These are phyloP conservation scores for Fusarium nygamai DNA, from an alignment of 2,329 filamentous ascomycete genomes.

Conservation along the genomic window DNA sequence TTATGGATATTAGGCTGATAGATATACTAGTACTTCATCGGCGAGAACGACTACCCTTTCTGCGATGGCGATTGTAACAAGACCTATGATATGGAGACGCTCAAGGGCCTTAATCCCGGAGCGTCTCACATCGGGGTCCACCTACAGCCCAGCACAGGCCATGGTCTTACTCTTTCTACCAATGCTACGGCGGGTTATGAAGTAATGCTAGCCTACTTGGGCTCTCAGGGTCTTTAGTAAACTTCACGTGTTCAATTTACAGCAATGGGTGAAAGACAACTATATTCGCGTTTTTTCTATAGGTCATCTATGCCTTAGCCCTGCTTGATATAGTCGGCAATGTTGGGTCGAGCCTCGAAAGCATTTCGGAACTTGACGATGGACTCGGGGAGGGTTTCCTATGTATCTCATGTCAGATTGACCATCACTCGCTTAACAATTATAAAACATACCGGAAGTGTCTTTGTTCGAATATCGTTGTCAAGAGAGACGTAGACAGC, in stretches of 20 bases:
- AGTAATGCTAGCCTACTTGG: not conserved
- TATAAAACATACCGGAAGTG: constrained; percentile 47
- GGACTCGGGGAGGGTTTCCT: constrained; percentile 5
- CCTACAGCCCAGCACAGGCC: not conserved
- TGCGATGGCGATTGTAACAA: not conserved
- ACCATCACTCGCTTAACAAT: accelerated
- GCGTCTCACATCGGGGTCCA: not conserved
- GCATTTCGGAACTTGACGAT: constrained; percentile 1
- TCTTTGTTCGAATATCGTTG: constrained; percentile 47
- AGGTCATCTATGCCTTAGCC: accelerated
- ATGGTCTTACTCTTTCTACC: not conserved
- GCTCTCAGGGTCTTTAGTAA: not conserved
- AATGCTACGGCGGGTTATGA: not conserved
- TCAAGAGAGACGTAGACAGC: constrained; percentile 52
- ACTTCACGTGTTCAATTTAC: accelerated
- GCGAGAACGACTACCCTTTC: not conserved
- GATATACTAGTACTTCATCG: not conserved
- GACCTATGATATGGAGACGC: not conserved
- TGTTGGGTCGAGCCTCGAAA: not conserved
- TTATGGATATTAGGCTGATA: accelerated
- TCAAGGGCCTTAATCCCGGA: not conserved
- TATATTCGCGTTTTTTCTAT: accelerated
- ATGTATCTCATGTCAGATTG: too few relatives aligned
- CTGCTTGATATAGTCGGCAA: not conserved
- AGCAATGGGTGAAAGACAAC: accelerated